phyloP scores from a whole-genome alignment of 2,329 filamentous ascomycete genomes.

The Talaromyces verruculosus region DNA sequence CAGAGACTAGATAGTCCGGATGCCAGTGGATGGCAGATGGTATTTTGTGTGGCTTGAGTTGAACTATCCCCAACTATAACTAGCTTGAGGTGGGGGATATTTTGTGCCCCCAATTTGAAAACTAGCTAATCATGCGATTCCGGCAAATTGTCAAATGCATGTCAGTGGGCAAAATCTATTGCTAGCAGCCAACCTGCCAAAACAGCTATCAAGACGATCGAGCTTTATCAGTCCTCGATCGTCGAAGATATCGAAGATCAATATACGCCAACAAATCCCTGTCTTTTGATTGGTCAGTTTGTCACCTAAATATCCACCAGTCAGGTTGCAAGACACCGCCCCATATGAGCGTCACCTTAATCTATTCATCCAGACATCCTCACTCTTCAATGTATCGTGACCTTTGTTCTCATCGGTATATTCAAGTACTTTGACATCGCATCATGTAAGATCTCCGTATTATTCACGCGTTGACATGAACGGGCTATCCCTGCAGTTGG shows the following conservation, averaged over 20 bases:
- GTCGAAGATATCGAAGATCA: neutral
- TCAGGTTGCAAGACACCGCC: neutral
- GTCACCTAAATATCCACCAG: neutral
- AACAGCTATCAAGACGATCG: neutral
- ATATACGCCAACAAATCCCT: neutral
- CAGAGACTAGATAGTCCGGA: neutral
- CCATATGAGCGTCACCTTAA: neutral
- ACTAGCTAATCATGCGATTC: neutral
- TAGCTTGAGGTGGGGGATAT: neutral
- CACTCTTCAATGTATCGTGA: neutral
- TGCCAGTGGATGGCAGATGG: neutral
- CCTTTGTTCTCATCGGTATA: neutral
- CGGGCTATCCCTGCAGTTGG: neutral
- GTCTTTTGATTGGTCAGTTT: neutral
- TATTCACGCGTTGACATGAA: neutral
- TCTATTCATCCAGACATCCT: neutral
- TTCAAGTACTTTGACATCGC: neutral
- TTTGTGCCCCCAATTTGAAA: neutral
- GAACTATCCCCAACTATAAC: neutral
- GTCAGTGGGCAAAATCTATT: neutral
- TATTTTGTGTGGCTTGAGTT: neutral
- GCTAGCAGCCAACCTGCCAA: neutral
- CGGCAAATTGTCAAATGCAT: neutral
- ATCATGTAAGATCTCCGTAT: neutral
- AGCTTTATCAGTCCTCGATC: neutral